Base-by-base conservation (phyloP, 1,284 basidiomycete genomes). In the Fomes fomentarius region DNA sequence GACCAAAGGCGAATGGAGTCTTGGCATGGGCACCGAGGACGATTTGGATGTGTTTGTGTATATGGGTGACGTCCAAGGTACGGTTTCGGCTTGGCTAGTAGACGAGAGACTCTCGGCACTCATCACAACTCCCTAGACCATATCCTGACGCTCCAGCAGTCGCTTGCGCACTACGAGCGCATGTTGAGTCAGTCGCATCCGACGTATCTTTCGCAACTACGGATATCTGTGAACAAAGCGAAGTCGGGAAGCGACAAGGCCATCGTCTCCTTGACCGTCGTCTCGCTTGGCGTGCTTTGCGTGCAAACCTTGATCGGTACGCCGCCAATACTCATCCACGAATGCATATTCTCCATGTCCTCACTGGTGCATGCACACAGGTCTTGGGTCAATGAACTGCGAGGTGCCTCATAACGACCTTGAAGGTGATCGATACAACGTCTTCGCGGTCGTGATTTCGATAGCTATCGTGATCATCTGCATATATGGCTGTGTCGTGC, bases 21-120 rank as follows among this genome's bases (percentile, higher is more conserved):
- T 81, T 56, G 74, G 74, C 47, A 69, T 76, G 56, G 70, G 71
- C 2, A 66, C 63, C 15, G 72, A 66, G 19, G 80, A 85, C 33
- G 78, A 82, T 47, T 64, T 78, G n/a, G 89, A 91, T 60, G 80
- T 94, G 33, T 87, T 83, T 5, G 91, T 95, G 15, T 95, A 98
- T 69, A 84, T 97, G 74, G 93, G 93, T 41, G 96, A 98, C 70
- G 83, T 98, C 3, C 91, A 96, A 78, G 94, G 93, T 93, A 58
- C 22, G 5, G 1, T 5, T 1, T 12, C 65, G n/a, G 12, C 37
- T 40, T 12, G 15, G 45, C 33, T 34, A 14, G 17, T 17, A 22
- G 33, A 10, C 12, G n/a, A 37, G 45, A 47, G 19, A n/a, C n/a
- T 26, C 45, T 47, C 45, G 34, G 45, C 34, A 22, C 34, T 47